Evolutionary conservation across 768 basidiomycete genomes (phyloP).

Genomic region (Leccinellum luteum): DNA sequence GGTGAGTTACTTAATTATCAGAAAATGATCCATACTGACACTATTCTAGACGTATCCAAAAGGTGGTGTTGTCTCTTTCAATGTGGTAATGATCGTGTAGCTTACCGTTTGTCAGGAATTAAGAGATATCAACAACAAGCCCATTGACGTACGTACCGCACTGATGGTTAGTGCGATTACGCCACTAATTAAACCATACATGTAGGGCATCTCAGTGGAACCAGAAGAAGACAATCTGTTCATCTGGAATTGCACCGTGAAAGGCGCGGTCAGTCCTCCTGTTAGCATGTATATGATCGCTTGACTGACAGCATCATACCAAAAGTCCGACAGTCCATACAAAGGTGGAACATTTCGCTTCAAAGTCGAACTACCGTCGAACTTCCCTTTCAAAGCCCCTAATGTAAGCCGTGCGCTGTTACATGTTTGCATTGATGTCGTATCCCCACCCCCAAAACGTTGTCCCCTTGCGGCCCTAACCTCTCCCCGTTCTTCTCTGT

Average conservation of each 20-base stretch:
- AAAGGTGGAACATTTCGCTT: slow-evolving; percentile 80
- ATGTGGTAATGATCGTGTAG: slow-evolving; percentile 2
- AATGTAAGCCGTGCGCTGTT: slow-evolving; percentile 42
- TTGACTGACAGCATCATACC: slow-evolving; percentile 1
- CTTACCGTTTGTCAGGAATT: slow-evolving; percentile 54
- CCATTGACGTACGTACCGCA: slow-evolving; percentile 53
- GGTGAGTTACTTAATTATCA: slow-evolving; percentile 25
- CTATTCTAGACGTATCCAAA: slow-evolving; percentile 64
- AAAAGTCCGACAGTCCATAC: slow-evolving; percentile 76
- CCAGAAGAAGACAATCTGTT: slow-evolving; percentile 70
- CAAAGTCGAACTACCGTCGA: slow-evolving; percentile 66
- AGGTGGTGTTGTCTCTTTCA: slow-evolving; percentile 51
- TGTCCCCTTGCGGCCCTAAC: slow-evolving; percentile 5
- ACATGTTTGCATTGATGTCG: slow-evolving; percentile 3
- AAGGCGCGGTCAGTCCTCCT: slow-evolving; percentile 57
- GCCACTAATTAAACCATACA: slow-evolving; percentile 7
- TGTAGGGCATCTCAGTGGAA: slow-evolving; percentile 61
- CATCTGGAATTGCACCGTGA: slow-evolving; percentile 75
- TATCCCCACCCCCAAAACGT: slow-evolving; percentile 19
- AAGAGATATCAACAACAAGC: slow-evolving; percentile 54
- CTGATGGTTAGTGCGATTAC: slow-evolving; percentile 9
- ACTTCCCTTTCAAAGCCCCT: slow-evolving; percentile 87
- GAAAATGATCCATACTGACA: slow-evolving; percentile 20
- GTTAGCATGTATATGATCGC: background rate
- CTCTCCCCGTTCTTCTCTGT: background rate